Conservation (phyloP, 192 early-diverging fungal species). For the Coemansia sp. region DNA sequence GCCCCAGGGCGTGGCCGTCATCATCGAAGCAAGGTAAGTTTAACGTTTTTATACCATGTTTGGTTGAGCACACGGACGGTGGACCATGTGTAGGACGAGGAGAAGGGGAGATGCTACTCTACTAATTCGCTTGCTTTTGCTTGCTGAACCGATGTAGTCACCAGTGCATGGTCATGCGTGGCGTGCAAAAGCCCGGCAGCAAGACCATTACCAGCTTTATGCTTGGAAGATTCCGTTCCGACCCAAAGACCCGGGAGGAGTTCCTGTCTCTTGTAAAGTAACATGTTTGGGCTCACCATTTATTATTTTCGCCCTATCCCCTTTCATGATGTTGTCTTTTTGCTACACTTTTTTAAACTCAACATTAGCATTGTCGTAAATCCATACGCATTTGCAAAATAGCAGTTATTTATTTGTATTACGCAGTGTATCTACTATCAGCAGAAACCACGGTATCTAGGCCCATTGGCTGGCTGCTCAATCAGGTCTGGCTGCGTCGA, state of each 20-base stretch:
- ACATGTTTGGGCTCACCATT: background rate
- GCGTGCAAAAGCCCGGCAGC: conserved; percentile 96
- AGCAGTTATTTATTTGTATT: no score
- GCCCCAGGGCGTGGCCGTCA: conserved; percentile 96
- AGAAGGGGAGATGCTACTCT: no score
- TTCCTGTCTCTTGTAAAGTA: conserved; percentile 80
- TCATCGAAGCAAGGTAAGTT: conserved; percentile 89
- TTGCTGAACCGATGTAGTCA: conserved; percentile 58
- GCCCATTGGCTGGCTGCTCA: no score
- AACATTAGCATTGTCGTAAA: background rate
- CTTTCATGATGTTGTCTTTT: no score
- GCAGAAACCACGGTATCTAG: no score
- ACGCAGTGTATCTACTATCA: no score
- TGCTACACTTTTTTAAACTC: background rate
- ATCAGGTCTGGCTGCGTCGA: no score
- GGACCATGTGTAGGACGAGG: no score
- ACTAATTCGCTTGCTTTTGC: background rate
- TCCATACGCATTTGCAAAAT: background rate
- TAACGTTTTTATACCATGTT: no score
- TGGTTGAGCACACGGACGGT: no score
- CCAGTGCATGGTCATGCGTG: conserved; percentile 98
- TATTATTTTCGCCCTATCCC: background rate
- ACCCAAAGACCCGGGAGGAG: conserved; percentile 94
- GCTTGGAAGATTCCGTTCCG: conserved; percentile 90
- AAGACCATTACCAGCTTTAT: conserved; percentile 93